A percentile compares a stretch with the other conserved stretches of the same genome.
Conservation (phyloP, 108 stramenopile species). For the Nitzschia sp. region DNA sequence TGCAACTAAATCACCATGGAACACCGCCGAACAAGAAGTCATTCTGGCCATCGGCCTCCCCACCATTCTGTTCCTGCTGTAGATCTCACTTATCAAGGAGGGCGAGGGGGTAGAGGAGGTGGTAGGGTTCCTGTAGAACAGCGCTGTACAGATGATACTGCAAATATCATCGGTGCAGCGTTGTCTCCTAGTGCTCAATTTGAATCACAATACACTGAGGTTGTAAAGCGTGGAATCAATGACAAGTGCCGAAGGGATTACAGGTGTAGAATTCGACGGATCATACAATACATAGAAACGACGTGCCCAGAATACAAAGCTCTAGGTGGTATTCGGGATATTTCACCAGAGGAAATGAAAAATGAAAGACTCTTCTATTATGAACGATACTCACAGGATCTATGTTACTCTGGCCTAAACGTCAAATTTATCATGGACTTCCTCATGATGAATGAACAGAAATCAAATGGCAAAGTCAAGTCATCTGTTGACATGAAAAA, state of each 20-base stretch:
- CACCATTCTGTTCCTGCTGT: no score
- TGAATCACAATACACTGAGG: neutral
- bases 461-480: slow-evolving; percentile 23
- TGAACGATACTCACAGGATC: slow-evolving; percentile 10
- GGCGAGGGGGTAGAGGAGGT: no score
- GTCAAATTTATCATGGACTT: slow-evolving; percentile 21
- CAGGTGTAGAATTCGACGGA: neutral
- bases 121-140: no score
- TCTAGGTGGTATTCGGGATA: neutral
- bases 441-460: slow-evolving; percentile 8
- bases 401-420: slow-evolving; percentile 16
- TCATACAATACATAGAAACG: neutral
- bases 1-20: no score
- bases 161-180: neutral
- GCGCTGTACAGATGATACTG: neutral
- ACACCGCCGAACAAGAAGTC: no score
- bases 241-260: neutral
- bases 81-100: no score
- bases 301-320: neutral
- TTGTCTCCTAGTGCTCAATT: neutral
- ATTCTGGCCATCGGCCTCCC: no score
- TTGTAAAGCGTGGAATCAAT: neutral
- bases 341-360: neutral
- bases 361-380: neutral
- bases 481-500: slow-evolving; percentile 20